phyloP scores from a whole-genome alignment of 768 basidiomycete genomes.

The Mycena chlorophos region DNA sequence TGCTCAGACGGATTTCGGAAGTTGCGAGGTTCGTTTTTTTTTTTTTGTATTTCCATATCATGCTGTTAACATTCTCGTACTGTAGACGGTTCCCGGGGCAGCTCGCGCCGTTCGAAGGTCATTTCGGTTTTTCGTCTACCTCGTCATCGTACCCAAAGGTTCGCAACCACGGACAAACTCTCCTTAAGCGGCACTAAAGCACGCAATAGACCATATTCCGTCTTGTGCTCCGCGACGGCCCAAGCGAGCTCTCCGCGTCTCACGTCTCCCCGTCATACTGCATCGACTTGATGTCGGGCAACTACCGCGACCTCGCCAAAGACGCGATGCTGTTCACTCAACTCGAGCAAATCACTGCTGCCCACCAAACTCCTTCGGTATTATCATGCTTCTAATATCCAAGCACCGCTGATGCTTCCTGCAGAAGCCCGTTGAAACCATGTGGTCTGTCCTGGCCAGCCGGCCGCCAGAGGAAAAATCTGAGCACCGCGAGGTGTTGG shows the following conservation, averaged over 20 bases:
- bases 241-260: conserved; percentile 11
- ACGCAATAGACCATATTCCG: conserved; percentile 23
- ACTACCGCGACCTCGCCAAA: conserved; percentile 14
- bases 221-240: conserved; percentile 16
- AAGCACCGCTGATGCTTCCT: background rate
- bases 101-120: conserved; percentile 14
- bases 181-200: background rate
- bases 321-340: conserved; percentile 20
- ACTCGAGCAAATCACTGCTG: conserved; percentile 8
- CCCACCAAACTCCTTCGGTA: conserved; percentile 5
- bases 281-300: conserved; percentile 13
- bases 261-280: conserved; percentile 12
- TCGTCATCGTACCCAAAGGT: conserved; percentile 7
- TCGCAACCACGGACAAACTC: background rate
- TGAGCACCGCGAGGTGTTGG: conserved; percentile 3
- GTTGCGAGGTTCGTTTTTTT: conserved; percentile 3
- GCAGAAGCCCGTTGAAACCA: background rate
- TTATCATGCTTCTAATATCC: background rate
- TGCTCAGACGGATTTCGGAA: conserved; percentile 4
- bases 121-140: conserved; percentile 18
- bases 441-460: conserved; percentile 7
- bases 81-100: conserved; percentile 19
- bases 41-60: background rate
- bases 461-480: background rate
- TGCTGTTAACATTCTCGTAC: background rate